phyloP scores from a whole-genome alignment of 768 basidiomycete species.

The Suillus alpinus region DNA sequence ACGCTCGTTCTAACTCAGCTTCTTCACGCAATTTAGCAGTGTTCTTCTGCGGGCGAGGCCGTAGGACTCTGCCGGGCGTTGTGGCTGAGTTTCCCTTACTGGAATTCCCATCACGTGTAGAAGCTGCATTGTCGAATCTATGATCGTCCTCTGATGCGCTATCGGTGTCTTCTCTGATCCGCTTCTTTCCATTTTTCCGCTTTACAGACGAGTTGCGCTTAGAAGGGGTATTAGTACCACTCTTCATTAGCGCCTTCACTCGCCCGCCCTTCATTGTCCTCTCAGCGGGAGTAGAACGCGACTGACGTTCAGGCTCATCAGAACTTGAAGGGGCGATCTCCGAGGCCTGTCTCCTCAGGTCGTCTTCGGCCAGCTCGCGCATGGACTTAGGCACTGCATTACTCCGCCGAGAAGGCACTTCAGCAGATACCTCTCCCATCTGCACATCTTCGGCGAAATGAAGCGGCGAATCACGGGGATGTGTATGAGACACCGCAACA shows the following conservation, averaged over 20 bases:
- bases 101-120: slow-evolving; percentile 33
- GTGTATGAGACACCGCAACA: slow-evolving; percentile 3
- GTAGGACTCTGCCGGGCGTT: slow-evolving; percentile 48
- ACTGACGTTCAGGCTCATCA: not conserved
- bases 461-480: slow-evolving; percentile 8
- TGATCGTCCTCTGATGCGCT: slow-evolving; percentile 23
- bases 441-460: slow-evolving; percentile 16
- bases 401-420: slow-evolving; percentile 4
- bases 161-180: slow-evolving; percentile 22
- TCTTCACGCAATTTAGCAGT: slow-evolving; percentile 47
- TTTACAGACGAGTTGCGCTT: slow-evolving; percentile 3
- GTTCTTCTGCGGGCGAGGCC: slow-evolving; percentile 57
- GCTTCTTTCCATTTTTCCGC: slow-evolving; percentile 19
- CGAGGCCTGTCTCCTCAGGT: slow-evolving; percentile 13
- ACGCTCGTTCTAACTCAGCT: slow-evolving; percentile 48
- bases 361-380: slow-evolving; percentile 58
- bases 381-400: slow-evolving; percentile 52
- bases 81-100: slow-evolving; percentile 13
- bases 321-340: not conserved
- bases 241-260: slow-evolving; percentile 7
- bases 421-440: slow-evolving; percentile 11
- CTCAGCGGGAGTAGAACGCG: slow-evolving; percentile 1
- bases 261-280: slow-evolving; percentile 6
- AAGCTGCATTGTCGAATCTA: slow-evolving; percentile 17
- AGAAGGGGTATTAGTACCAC: slow-evolving; percentile 10